Evolutionary conservation across 1,284 basidiomycete genomes (phyloP).

Genomic region (Heterobasidion irregulare): DNA sequence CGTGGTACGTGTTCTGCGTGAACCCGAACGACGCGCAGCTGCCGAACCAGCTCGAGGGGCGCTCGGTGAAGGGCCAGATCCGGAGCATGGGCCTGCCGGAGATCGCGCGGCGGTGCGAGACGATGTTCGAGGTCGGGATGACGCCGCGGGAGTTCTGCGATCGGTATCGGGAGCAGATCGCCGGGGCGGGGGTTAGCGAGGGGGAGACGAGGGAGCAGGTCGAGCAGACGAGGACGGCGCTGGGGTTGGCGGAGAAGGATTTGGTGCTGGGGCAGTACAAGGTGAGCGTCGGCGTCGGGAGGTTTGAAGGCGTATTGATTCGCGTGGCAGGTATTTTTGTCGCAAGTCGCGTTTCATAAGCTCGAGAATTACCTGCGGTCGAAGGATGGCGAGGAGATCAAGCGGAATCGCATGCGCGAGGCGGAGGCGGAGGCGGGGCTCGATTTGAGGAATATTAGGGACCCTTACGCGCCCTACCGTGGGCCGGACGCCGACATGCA

Average conservation of each 20-base stretch:
- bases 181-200: constrained; percentile 36
- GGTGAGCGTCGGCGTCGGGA: constrained; percentile 34
- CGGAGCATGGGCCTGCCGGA: constrained; percentile 76
- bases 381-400: constrained; percentile 78
- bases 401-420: constrained; percentile 65
- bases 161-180: constrained; percentile 63
- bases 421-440: constrained; percentile 73
- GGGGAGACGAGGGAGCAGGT: constrained; percentile 46
- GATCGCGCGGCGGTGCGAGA: constrained; percentile 62
- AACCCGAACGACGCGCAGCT: constrained; percentile 94
- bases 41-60: constrained; percentile 88
- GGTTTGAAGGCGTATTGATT: neutral
- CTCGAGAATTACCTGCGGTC: constrained; percentile 86
- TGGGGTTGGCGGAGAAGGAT: constrained; percentile 66
- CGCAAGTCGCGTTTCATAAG: constrained; percentile 79
- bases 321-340: constrained; percentile 74
- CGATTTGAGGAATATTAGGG: constrained; percentile 56
- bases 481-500: constrained; percentile 28
- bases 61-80: constrained; percentile 89
- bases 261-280: constrained; percentile 77
- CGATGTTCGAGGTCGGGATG: constrained; percentile 80
- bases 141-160: constrained; percentile 84
- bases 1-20: constrained; percentile 90
- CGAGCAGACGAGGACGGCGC: constrained; percentile 51
- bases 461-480: constrained; percentile 73